Evolutionary conservation across 2,329 filamentous ascomycete species (phyloP).

Genomic region (Penicillium vulpinum): DNA sequence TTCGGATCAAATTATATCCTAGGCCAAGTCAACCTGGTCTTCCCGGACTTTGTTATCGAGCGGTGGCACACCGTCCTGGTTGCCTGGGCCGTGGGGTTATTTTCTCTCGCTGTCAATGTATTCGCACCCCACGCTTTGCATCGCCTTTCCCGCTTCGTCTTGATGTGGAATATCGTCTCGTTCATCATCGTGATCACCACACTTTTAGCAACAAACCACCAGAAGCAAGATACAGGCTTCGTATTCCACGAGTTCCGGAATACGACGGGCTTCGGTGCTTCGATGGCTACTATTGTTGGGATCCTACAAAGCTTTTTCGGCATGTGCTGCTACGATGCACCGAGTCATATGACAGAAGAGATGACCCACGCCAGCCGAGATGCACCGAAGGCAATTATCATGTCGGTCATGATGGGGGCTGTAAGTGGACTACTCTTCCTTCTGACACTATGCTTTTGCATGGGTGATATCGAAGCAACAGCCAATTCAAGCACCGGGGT

Average conservation of each 20-base stretch:
- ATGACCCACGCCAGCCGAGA: constrained; percentile 34
- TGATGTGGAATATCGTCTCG: constrained; percentile 55
- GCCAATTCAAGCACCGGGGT: constrained; percentile 51
- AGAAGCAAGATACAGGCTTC: constrained; percentile 55
- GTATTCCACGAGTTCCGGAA: constrained; percentile 59
- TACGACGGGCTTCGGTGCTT: constrained; percentile 51
- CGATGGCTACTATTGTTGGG: constrained; percentile 54
- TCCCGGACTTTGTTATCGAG: constrained; percentile 52
- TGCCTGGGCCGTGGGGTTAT: constrained; percentile 49
- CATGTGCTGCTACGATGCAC: constrained; percentile 53
- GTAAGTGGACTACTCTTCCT: constrained; percentile 53
- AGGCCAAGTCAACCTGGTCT: constrained; percentile 54
- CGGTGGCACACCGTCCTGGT: constrained; percentile 58
- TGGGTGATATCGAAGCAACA: constrained; percentile 51
- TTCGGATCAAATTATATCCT: constrained; percentile 57
- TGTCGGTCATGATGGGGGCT: constrained; percentile 48
- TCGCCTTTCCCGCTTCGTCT: constrained; percentile 50
- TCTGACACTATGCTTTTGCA: constrained; percentile 53
- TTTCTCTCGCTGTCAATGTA: constrained; percentile 51
- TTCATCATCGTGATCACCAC: constrained; percentile 55
- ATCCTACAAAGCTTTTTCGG: constrained; percentile 56
- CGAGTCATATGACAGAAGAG: constrained; percentile 57
- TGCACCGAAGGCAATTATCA: constrained; percentile 34
- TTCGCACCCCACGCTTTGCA: constrained; percentile 53
- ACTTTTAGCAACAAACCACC: constrained; percentile 53